A percentile compares a stretch with the other conserved stretches of the same genome.
Evolutionary conservation across 305 asterid genomes (phyloP).

Genomic region (Lippia alba): DNA sequence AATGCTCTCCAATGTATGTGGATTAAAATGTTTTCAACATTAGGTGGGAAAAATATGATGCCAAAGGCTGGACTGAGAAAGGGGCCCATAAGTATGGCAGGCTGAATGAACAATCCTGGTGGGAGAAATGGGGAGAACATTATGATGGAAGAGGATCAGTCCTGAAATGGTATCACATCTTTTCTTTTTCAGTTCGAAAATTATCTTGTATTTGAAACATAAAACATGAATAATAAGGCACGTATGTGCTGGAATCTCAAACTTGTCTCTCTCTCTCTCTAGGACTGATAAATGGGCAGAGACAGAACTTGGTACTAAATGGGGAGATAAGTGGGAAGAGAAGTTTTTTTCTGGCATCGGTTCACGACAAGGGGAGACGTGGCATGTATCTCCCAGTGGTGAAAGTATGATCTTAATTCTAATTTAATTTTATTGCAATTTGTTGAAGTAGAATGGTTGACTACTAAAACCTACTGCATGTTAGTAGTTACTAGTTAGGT

Average conservation of each 20-base stretch:
- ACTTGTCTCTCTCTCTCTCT: conserved; percentile 27
- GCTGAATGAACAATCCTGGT: conserved; percentile 97
- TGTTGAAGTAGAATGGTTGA: not conserved
- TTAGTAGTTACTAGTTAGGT: not conserved
- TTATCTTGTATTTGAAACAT: not conserved
- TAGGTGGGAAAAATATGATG: conserved; percentile 99
- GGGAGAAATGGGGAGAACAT: conserved; percentile 99
- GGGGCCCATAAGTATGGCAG: conserved; percentile 98
- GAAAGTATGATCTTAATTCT: conserved; percentile 57
- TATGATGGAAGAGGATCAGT: conserved; percentile 99
- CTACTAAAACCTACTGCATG: conserved; percentile 9
- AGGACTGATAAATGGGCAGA: conserved; percentile 99
- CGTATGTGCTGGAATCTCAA: conserved; percentile 24
- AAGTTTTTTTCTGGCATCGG: conserved; percentile 93
- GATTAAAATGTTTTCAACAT: conserved; percentile 9
- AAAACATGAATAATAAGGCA: conserved; percentile 14
- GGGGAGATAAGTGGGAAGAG: conserved; percentile 99
- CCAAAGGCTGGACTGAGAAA: conserved; percentile 98
- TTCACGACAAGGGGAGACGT: conserved; percentile 98
- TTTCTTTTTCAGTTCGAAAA: not conserved
- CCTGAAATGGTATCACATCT: conserved; percentile 72
- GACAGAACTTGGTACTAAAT: conserved; percentile 94
- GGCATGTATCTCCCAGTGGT: conserved; percentile 82
- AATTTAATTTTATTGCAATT: conserved; percentile 8
- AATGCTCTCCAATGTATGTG: not conserved